A percentile compares a stretch with the other conserved stretches of the same genome.
These are phyloP conservation scores for Phytophthora citricola DNA, from an alignment of 352 stramenopile species.

Conservation along the genomic window DNA sequence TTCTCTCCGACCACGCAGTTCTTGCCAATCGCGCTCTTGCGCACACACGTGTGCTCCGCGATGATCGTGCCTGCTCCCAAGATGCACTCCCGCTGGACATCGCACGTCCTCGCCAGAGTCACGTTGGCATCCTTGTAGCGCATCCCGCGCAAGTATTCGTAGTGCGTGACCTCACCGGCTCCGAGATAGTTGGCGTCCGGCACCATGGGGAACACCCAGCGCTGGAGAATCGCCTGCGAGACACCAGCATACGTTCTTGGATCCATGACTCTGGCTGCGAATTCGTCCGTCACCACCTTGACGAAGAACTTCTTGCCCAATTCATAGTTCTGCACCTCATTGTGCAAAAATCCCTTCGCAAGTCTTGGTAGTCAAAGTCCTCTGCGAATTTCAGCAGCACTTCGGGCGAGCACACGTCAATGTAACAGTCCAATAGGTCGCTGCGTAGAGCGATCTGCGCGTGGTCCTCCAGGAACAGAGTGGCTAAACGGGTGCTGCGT, in stretches of 20 bases:
- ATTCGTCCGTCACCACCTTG: slow-evolving; percentile 92
- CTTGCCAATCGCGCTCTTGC: slow-evolving; percentile 72
- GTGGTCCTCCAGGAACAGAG: slow-evolving; percentile 85
- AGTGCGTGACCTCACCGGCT: slow-evolving; percentile 56
- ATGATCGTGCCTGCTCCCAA: slow-evolving; percentile 64
- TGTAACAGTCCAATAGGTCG: slow-evolving; percentile 97
- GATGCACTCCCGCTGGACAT: slow-evolving; percentile 75
- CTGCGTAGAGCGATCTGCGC: slow-evolving; percentile 89
- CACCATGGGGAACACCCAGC: slow-evolving; percentile 97
- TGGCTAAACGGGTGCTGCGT: slow-evolving; percentile 59
- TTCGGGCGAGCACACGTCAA: slow-evolving; percentile 98
- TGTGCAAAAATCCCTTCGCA: slow-evolving; percentile 94
- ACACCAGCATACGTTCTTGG: slow-evolving; percentile 94
- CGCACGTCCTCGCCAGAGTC: slow-evolving; percentile 68
- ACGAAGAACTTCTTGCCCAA: slow-evolving; percentile 97
- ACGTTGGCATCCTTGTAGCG: slow-evolving; percentile 86
- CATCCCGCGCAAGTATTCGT: slow-evolving; percentile 81
- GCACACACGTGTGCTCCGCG: slow-evolving; percentile 61
- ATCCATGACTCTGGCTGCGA: slow-evolving; percentile 95
- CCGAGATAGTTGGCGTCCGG: slow-evolving; percentile 92
- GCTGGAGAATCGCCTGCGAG: slow-evolving; percentile 93
- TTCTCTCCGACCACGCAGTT: slow-evolving; percentile 79
- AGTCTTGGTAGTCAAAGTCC: slow-evolving; percentile 99
- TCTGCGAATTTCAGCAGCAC: slow-evolving; percentile 97
- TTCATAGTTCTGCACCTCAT: slow-evolving; percentile 98